A percentile compares a stretch with the other conserved stretches of the same genome.
phyloP scores from a whole-genome alignment of 306 rosid species.

The Quillaja saponaria region DNA sequence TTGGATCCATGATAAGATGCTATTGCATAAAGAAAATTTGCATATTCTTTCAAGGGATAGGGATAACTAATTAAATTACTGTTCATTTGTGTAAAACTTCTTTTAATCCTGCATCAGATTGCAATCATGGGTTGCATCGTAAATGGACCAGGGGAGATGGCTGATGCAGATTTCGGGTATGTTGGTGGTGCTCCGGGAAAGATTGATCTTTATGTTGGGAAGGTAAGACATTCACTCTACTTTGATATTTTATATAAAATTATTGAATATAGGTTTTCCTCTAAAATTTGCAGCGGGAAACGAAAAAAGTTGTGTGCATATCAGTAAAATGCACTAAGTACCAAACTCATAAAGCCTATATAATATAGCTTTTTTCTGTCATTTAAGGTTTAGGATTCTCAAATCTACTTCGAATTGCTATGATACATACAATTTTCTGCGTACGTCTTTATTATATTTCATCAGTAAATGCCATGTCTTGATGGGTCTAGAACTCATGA shows the following conservation, averaged over 20 bases:
- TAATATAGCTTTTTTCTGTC: no score
- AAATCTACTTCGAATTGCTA: no score
- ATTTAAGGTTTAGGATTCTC: no score
- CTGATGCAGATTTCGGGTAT: slow-evolving; percentile 98
- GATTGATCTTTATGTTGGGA: slow-evolving; percentile 97
- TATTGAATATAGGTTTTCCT: background rate
- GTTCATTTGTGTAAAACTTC: background rate
- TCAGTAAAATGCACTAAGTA: no score
- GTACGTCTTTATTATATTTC: no score
- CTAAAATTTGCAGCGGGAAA: background rate
- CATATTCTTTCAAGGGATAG: background rate
- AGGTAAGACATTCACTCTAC: slow-evolving; percentile 50
- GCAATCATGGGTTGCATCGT: slow-evolving; percentile 99
- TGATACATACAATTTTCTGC: no score
- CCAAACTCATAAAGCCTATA: no score
- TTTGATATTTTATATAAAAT: background rate
- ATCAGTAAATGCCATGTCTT: no score
- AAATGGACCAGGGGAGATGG: slow-evolving; percentile 99
- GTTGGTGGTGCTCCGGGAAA: slow-evolving; percentile 98
- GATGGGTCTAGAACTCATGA: no score
- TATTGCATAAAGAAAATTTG: slow-evolving; percentile 4
- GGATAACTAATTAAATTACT: background rate
- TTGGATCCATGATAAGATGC: slow-evolving; percentile 4
- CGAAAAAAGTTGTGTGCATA: background rate
- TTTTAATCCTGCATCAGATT: slow-evolving; percentile 51